Base-by-base conservation (phyloP, 192 early-diverging fungal species). In the Coemansia sp. region DNA sequence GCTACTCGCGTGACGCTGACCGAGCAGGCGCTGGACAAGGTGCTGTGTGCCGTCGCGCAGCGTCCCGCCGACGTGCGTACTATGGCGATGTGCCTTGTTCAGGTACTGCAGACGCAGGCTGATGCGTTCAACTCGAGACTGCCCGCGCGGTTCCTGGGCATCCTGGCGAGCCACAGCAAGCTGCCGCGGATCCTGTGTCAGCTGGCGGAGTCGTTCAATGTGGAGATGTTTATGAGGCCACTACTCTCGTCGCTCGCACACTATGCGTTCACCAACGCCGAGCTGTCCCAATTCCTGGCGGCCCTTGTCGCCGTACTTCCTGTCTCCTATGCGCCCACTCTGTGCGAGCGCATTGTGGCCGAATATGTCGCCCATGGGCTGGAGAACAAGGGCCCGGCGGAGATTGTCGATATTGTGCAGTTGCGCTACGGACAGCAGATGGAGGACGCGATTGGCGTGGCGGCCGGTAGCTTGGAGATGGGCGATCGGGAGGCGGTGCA, bases 31-130 rank as follows among this genome's bases (percentile, higher is more conserved):
- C 57, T 80, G 49, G 76, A 84, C 20, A 66, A 67, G 59, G 63
- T 52, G 18, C 42, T 84, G 54, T 69, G 62, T 2, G 79, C 79
- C 2, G 65, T 87, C 31, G 77, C 73, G 0, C 43, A 73, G 38
- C 63, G 54, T 5, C 73, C 77, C 1, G 68, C 49, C 0, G 75
- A 80, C 18, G 52, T 76, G 18, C 57, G 66, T 13, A 60, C 77
- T 12, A 85, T 82, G 74, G 15, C 75, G 10, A 60, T 85, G 63
- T 76, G 71, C 49, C 49, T 85, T 59, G 55, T 71, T 13, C 84
- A 79, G 67, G 52, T 82, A 44, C 31, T 79, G 3, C 86, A 84
- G 75, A 75, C 76, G 40, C 73, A 86, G 66, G 74, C 44, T 16
- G 18, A 71, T 5, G 49, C 60, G 52, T 62, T 29, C 42, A 54